Percentiles rank a stretch among this genome's conserved stretches.
Evolutionary conservation across 2,329 filamentous ascomycete species (phyloP).

Genomic region (Aspergillus brunneoviolaceus): DNA sequence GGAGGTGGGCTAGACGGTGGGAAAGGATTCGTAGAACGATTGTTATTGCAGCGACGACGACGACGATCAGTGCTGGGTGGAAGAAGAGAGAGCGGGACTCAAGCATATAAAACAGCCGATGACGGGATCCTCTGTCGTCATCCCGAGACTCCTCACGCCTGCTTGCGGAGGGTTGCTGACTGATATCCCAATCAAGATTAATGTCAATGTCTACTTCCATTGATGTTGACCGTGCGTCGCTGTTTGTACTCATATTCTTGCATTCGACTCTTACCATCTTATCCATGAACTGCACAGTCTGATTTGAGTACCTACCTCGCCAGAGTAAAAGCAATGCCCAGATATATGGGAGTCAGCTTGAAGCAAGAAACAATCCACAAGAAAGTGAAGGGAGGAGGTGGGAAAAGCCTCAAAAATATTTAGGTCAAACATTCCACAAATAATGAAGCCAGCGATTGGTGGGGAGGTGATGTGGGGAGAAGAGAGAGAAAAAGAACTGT

Average conservation of each 20-base stretch:
- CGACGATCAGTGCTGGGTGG: constrained; percentile 1
- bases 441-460: constrained; percentile 9
- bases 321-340: no score
- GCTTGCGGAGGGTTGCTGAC: neutral
- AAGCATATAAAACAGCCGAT: constrained; percentile 7
- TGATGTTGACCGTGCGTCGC: no score
- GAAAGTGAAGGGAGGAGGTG: neutral
- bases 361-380: neutral
- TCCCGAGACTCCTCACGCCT: neutral
- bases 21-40: neutral
- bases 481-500: constrained; percentile 3
- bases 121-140: constrained; percentile 9
- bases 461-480: constrained; percentile 12
- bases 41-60: constrained; percentile 2
- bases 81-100: neutral
- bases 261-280: no score
- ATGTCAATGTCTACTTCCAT: neutral
- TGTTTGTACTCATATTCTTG: no score
- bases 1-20: neutral
- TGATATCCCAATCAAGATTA: neutral
- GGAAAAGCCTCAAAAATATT: constrained; percentile 1
- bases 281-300: no score
- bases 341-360: neutral
- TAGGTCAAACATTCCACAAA: constrained; percentile 16
- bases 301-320: no score